Evolutionary conservation across 164 flowering plant genomes (phyloP).

Genomic region (Houttuynia cordata): DNA sequence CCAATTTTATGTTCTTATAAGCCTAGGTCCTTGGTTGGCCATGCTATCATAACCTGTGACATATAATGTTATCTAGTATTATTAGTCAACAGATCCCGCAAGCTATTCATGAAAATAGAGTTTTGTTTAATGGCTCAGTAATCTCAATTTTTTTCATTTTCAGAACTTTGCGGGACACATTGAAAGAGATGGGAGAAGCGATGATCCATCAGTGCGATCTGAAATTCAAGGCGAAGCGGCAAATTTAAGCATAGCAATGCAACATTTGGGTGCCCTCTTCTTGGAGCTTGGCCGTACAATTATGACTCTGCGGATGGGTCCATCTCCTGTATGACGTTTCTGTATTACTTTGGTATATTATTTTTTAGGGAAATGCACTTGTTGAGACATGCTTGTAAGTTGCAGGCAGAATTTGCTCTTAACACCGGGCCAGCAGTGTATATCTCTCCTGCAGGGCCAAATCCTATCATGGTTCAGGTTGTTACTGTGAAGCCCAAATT

Average conservation of each 20-base stretch:
- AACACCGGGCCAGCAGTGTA: constrained; percentile 96
- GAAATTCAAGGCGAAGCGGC: constrained; percentile 65
- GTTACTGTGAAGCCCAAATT: background rate
- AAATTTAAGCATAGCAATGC: constrained; percentile 73
- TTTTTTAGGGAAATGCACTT: background rate
- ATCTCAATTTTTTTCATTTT: constrained; percentile 4
- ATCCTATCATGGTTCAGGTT: constrained; percentile 98
- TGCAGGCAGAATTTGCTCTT: constrained; percentile 69
- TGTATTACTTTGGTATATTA: background rate
- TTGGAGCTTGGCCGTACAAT: constrained; percentile 93
- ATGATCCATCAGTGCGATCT: constrained; percentile 46
- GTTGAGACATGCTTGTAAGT: constrained; percentile 1
- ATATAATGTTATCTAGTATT: too few species aligned
- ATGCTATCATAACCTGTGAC: too few species aligned
- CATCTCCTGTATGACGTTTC: constrained; percentile 58
- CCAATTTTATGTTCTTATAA: too few species aligned
- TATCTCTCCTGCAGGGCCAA: constrained; percentile 80
- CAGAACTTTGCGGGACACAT: constrained; percentile 77
- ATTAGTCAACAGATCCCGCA: too few species aligned
- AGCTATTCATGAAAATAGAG: too few species aligned
- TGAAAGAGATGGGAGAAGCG: constrained; percentile 53
- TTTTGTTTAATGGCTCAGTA: background rate
- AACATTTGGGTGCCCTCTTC: constrained; percentile 87
- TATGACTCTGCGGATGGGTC: constrained; percentile 79
- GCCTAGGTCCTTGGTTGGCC: too few species aligned